Base-by-base conservation (phyloP, 495 filamentous ascomycete genomes). In the Lasiosphaeria ovina region DNA sequence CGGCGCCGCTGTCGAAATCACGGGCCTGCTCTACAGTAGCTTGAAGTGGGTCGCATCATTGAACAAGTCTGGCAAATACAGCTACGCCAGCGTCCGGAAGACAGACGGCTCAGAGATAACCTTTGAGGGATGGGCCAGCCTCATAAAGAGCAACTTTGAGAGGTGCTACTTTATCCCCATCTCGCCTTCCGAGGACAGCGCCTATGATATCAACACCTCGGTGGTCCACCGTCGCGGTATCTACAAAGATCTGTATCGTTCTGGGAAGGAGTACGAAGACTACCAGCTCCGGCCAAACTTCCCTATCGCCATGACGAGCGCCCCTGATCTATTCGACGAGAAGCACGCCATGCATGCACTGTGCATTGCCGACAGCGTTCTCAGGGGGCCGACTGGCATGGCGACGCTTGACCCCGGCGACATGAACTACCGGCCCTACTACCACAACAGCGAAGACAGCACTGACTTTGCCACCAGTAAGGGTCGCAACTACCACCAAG, bases 401-500 rank as follows among this genome's bases (percentile, higher is more conserved):
- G 90, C 93, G 5, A 99, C 95, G 3, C 88, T 99, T 14, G 95
- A 98, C 67, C 93, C 95, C 3, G 78, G 78, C 6, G 95, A 99
- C 71, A 78, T 89, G 35, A 96, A 98, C 69, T 99, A 99, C 72
- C 87, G 89, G 6, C 91, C 91, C 0, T 87, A 93, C 77, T 99
- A 99, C 77, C 86, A 85, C 77, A 99, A 99, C 76, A 89, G 88
- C 48, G 93, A 97, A 70, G 95, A 99, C 73, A 90, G 85, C 10
- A 84, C 81, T 40, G 90, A 97, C 69, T 98, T 96, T 68, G 82
- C 87, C 1, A 97, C 92, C 0, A 85, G 88, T 58, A 98, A 98
- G 67, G 95, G 95, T 12, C 81, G 95, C 16, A 97, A 97, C 69
- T 99, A 99, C 72, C 95, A 99, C 71, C 94, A 98, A 73, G 95